These are phyloP conservation scores for Tubosaeta sp. DNA, from an alignment of 768 basidiomycete species.

Conservation along the genomic window DNA sequence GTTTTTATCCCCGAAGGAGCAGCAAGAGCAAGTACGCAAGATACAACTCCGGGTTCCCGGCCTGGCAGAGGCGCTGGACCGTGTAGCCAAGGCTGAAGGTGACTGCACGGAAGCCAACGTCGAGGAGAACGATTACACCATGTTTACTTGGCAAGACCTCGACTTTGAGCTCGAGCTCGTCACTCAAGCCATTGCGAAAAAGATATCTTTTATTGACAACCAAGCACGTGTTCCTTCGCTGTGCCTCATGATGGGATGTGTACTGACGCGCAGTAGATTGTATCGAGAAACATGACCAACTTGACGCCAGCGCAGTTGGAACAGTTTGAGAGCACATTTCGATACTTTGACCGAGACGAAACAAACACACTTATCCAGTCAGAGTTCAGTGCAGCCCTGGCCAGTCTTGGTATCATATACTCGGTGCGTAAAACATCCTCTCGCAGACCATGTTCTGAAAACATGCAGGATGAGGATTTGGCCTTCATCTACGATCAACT, in stretches of 20 bases:
- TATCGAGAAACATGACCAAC: constrained; percentile 91
- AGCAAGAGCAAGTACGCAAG: constrained; percentile 62
- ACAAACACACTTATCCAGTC: constrained; percentile 80
- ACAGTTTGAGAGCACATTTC: constrained; percentile 95
- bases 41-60: constrained; percentile 67
- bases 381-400: constrained; percentile 92
- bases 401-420: constrained; percentile 91
- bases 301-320: constrained; percentile 93
- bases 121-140: constrained; percentile 95
- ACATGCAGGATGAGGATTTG: constrained; percentile 76
- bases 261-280: constrained; percentile 54
- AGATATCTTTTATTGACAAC: constrained; percentile 95
- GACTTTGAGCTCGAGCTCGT: constrained; percentile 86
- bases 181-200: constrained; percentile 76
- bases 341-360: constrained; percentile 94
- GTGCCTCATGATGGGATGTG: neutral
- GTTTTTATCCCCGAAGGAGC: constrained; percentile 44
- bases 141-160: constrained; percentile 84
- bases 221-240: constrained; percentile 50
- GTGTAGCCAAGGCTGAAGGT: constrained; percentile 61
- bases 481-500: constrained; percentile 79
- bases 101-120: constrained; percentile 86
- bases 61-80: constrained; percentile 52
- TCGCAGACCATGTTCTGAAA: neutral
- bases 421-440: constrained; percentile 44